These are phyloP conservation scores for Candida tropicalis DNA, from an alignment of 1,139 yeast species.

Conservation along the genomic window DNA sequence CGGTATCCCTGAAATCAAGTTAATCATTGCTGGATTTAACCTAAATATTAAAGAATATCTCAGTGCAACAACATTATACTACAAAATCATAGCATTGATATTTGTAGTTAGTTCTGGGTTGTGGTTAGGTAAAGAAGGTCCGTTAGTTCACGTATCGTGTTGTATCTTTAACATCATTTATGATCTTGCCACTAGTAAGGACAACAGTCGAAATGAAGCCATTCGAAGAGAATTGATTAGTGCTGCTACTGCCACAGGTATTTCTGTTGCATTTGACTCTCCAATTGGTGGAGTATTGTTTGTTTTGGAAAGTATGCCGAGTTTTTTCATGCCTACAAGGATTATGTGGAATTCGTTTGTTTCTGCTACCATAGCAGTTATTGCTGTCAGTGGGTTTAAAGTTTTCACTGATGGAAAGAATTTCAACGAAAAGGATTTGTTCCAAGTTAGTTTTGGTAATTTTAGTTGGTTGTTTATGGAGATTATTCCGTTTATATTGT, in stretches of 20 bases:
- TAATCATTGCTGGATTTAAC: slow-evolving; percentile 62
- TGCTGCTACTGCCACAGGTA: slow-evolving; percentile 72
- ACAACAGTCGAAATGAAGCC: slow-evolving; percentile 52
- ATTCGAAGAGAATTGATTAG: slow-evolving; percentile 64
- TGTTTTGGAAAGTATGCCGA: slow-evolving; percentile 72
- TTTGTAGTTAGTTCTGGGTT: slow-evolving; percentile 79
- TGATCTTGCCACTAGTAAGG: slow-evolving; percentile 23
- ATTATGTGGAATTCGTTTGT: slow-evolving; percentile 84
- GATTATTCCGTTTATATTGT: slow-evolving; percentile 62
- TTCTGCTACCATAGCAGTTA: slow-evolving; percentile 74
- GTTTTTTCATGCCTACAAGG: slow-evolving; percentile 61
- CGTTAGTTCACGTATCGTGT: slow-evolving; percentile 84
- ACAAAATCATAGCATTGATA: slow-evolving; percentile 57
- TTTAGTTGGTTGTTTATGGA: slow-evolving; percentile 77
- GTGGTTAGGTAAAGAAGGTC: slow-evolving; percentile 94
- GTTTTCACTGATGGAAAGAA: slow-evolving; percentile 61
- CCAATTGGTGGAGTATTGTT: slow-evolving; percentile 91
- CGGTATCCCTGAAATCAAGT: slow-evolving; percentile 72
- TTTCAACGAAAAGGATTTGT: slow-evolving; percentile 57
- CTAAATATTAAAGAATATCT: slow-evolving; percentile 46
- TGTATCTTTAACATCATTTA: slow-evolving; percentile 50
- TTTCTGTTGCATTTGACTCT: slow-evolving; percentile 73
- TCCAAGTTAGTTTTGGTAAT: slow-evolving; percentile 64
- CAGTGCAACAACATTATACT: slow-evolving; percentile 46
- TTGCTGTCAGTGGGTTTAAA: slow-evolving; percentile 56